Conservation (phyloP, 2,329 filamentous ascomycete species). For the Trichoderma sp. region DNA sequence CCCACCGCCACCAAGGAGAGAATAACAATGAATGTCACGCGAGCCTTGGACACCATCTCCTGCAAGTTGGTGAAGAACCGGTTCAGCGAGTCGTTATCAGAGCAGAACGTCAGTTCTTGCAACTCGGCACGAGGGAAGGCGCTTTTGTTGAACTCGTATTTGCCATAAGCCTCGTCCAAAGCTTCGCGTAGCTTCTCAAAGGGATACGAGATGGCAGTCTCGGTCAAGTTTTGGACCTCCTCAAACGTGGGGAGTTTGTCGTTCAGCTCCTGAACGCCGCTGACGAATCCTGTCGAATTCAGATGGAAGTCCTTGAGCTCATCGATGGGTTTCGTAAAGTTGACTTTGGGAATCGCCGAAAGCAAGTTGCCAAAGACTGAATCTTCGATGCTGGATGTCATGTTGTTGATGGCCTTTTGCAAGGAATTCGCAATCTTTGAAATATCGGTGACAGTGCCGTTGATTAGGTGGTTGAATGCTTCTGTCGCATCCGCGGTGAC, state of each 20-base stretch:
- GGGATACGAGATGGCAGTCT: slow-evolving; percentile 71
- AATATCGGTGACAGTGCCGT: slow-evolving; percentile 59
- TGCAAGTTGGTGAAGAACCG: slow-evolving; percentile 79
- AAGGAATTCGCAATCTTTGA: slow-evolving; percentile 57
- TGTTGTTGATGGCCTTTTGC: slow-evolving; percentile 50
- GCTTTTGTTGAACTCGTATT: slow-evolving; percentile 75
- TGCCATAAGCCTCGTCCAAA: slow-evolving; percentile 69
- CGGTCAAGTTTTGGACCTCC: slow-evolving; percentile 79
- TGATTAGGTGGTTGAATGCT: slow-evolving; percentile 51
- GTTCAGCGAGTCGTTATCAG: slow-evolving; percentile 77
- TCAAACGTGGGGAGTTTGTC: slow-evolving; percentile 78
- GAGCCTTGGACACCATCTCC: slow-evolving; percentile 65
- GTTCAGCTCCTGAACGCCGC: slow-evolving; percentile 72
- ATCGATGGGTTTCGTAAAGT: slow-evolving; percentile 65
- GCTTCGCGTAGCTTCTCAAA: slow-evolving; percentile 77
- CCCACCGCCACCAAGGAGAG: slow-evolving; percentile 70
- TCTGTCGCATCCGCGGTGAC: slow-evolving; percentile 55
- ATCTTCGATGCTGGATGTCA: slow-evolving; percentile 46
- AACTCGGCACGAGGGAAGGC: slow-evolving; percentile 83
- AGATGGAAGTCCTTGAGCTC: slow-evolving; percentile 71
- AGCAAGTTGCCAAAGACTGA: slow-evolving; percentile 53
- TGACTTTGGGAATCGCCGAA: slow-evolving; percentile 52
- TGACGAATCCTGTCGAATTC: slow-evolving; percentile 64
- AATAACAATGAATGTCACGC: slow-evolving; percentile 74
- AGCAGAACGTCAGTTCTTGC: slow-evolving; percentile 83